These are phyloP conservation scores for Chaetothyriales sp. DNA, from an alignment of 2,329 filamentous ascomycete species.

Conservation along the genomic window DNA sequence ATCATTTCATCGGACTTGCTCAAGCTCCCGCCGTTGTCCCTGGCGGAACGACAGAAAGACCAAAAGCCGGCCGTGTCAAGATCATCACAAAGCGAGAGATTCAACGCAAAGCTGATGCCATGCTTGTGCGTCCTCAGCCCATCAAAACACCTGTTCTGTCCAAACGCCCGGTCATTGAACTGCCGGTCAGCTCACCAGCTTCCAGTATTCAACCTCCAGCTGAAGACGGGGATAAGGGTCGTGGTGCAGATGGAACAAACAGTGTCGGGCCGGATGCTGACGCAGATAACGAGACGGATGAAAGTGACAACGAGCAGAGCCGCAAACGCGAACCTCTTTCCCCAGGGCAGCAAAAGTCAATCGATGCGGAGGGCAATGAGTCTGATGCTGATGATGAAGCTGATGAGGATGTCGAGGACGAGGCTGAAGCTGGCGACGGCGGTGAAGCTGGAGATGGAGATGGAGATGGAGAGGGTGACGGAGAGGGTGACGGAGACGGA, in stretches of 20 bases:
- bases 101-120: constrained; percentile 43
- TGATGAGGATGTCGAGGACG: constrained; percentile 20
- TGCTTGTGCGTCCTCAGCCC: constrained; percentile 29
- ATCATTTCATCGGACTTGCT: constrained; percentile 1
- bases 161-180: constrained; percentile 13
- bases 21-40: constrained; percentile 8
- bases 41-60: constrained; percentile 4
- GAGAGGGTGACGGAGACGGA: background rate
- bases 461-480: background rate
- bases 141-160: constrained; percentile 20
- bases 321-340: background rate
- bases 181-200: constrained; percentile 20
- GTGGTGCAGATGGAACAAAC: constrained; percentile 47
- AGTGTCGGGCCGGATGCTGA: constrained; percentile 9
- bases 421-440: constrained; percentile 17
- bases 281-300: constrained; percentile 8
- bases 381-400: constrained; percentile 9
- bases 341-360: background rate
- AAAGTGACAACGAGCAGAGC: constrained; percentile 6
- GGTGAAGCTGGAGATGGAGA: constrained; percentile 13
- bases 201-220: constrained; percentile 28
- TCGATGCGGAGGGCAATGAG: constrained; percentile 6
- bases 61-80: constrained; percentile 32
- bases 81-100: constrained; percentile 46
- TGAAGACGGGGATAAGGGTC: constrained; percentile 34